phyloP scores from a whole-genome alignment of 805 yeast species.

The Ogataea dorogensis region DNA sequence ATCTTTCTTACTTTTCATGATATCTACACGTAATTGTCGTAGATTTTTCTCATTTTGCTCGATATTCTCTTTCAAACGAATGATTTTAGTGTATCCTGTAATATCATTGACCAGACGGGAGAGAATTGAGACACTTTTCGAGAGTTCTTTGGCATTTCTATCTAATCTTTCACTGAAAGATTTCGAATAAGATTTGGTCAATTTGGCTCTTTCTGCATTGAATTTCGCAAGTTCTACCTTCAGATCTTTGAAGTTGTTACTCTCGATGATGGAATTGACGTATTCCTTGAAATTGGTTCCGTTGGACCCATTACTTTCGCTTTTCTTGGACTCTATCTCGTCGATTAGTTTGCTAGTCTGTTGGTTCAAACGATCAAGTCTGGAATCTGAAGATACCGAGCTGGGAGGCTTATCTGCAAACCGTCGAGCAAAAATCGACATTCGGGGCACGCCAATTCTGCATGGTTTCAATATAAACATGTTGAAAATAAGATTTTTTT shows the following conservation, averaged over 20 bases:
- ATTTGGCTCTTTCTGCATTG: slow-evolving; percentile 24
- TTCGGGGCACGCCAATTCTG: not conserved
- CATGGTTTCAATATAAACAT: slow-evolving; percentile 2
- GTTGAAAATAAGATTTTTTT: not conserved
- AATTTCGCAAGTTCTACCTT: slow-evolving; percentile 32
- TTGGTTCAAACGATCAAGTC: slow-evolving; percentile 8
- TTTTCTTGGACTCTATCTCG: slow-evolving; percentile 19
- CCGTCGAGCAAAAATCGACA: slow-evolving; percentile 1
- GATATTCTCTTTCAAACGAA: slow-evolving; percentile 62
- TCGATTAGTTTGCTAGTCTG: slow-evolving; percentile 19
- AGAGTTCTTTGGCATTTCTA: slow-evolving; percentile 52
- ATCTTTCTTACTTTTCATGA: slow-evolving; percentile 45
- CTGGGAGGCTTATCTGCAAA: slow-evolving; percentile 2
- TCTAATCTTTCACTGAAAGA: slow-evolving; percentile 44
- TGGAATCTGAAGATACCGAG: not conserved
- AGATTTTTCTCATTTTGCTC: slow-evolving; percentile 53
- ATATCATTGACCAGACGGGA: slow-evolving; percentile 78
- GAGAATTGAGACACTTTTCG: slow-evolving; percentile 56
- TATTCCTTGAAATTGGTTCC: slow-evolving; percentile 16
- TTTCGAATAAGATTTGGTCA: slow-evolving; percentile 34
- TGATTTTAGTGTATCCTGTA: slow-evolving; percentile 87
- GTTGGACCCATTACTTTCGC: slow-evolving; percentile 5
- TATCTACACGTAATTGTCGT: slow-evolving; percentile 44
- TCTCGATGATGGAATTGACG: slow-evolving; percentile 29
- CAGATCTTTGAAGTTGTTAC: slow-evolving; percentile 34